phyloP scores from a whole-genome alignment of 306 rosid species.

The Hippophae rhamnoides region DNA sequence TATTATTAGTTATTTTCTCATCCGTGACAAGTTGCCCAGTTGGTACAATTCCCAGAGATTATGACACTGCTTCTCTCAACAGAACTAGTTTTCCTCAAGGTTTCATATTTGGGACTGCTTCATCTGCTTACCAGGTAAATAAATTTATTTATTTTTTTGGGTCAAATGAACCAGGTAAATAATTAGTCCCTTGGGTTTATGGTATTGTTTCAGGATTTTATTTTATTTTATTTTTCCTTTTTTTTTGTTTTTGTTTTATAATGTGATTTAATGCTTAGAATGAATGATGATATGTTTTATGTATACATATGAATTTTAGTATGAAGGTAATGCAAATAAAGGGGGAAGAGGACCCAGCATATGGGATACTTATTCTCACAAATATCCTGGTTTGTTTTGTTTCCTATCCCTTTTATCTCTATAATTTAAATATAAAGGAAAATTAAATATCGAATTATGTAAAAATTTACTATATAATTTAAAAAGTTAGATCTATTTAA shows the following conservation, averaged over 20 bases:
- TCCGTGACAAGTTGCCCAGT: neutral
- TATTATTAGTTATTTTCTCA: constrained; percentile 4
- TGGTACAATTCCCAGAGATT: neutral
- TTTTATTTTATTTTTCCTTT: neutral
- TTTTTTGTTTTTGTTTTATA: neutral
- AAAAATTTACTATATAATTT: too few species aligned
- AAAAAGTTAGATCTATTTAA: too few species aligned
- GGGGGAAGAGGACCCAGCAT: constrained; percentile 5
- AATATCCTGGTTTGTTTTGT: neutral
- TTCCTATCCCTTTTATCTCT: neutral
- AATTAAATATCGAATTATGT: too few species aligned
- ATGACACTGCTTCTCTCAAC: constrained; percentile 20
- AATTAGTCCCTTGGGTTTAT: neutral
- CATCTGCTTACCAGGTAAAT: constrained; percentile 4
- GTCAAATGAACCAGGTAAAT: neutral
- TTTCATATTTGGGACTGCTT: constrained; percentile 5
- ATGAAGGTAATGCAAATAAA: neutral
- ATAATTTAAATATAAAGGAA: too few species aligned
- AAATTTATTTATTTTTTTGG: too few species aligned
- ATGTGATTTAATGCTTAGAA: too few species aligned
- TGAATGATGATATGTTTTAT: too few species aligned
- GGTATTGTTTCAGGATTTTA: neutral
- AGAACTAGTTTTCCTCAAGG: constrained; percentile 33
- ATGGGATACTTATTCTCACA: constrained; percentile 1
- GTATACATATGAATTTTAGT: neutral